phyloP scores from a whole-genome alignment of 495 filamentous ascomycete genomes.

The Antarctomyces pellizariae region DNA sequence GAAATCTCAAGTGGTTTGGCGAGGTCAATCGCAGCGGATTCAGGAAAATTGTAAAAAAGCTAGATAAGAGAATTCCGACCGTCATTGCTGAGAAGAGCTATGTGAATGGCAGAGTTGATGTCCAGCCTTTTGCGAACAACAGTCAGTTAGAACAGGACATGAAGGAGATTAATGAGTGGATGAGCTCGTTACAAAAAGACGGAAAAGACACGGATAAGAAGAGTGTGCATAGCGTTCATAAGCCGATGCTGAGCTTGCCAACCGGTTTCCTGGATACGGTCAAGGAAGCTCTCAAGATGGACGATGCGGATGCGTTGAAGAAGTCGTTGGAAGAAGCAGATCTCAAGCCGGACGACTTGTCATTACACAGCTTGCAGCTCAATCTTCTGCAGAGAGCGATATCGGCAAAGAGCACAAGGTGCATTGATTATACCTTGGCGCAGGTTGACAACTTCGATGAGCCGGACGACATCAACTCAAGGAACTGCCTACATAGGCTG shows the following conservation, averaged over 20 bases:
- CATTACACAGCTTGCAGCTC: conserved; percentile 39
- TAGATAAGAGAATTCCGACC: conserved; percentile 69
- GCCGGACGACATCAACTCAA: conserved; percentile 74
- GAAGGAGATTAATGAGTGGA: conserved; percentile 71
- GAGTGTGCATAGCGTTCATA: conserved; percentile 44
- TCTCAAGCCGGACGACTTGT: conserved; percentile 22
- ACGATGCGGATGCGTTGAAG: conserved; percentile 38
- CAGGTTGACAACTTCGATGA: conserved; percentile 52
- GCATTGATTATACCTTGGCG: conserved; percentile 42
- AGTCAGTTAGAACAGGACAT: conserved; percentile 36
- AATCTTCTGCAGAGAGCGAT: conserved; percentile 72
- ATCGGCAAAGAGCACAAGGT: conserved; percentile 39
- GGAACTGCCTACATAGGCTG: conserved; percentile 79
- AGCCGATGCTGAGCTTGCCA: conserved; percentile 46
- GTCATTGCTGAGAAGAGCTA: conserved; percentile 57
- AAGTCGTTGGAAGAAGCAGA: conserved; percentile 34
- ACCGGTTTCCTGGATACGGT: conserved; percentile 40
- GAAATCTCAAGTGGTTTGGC: conserved; percentile 92
- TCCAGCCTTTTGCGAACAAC: conserved; percentile 64
- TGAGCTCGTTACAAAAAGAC: conserved; percentile 53
- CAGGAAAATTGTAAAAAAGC: conserved; percentile 93
- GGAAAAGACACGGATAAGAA: conserved; percentile 44
- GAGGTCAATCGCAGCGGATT: conserved; percentile 92
- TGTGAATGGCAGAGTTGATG: conserved; percentile 68
- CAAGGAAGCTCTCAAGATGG: conserved; percentile 53